Percentiles rank a stretch among this genome's conserved stretches.
These are phyloP conservation scores for Pisolithus orientalis DNA, from an alignment of 768 basidiomycete species.

Conservation along the genomic window DNA sequence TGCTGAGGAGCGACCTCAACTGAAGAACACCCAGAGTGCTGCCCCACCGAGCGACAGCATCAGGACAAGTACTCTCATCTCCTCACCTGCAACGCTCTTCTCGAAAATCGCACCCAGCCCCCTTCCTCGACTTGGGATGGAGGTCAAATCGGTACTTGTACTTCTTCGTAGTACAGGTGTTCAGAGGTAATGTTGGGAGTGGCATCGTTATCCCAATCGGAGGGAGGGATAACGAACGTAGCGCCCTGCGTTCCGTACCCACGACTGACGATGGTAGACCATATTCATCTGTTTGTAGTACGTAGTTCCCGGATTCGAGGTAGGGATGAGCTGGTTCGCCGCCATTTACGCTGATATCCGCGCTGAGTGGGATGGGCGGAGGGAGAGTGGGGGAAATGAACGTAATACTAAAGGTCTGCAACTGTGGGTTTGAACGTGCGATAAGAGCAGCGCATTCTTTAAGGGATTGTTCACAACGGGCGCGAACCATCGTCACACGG, in stretches of 20 bases:
- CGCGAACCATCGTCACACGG: constrained; percentile 58
- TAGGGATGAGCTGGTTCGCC: constrained; percentile 21
- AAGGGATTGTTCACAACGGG: constrained; percentile 58
- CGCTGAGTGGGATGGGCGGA: constrained; percentile 40
- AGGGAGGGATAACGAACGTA: constrained; percentile 22
- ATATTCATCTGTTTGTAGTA: constrained; percentile 54
- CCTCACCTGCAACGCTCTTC: constrained; percentile 59
- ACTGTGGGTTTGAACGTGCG: constrained; percentile 59
- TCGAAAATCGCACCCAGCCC: constrained; percentile 48
- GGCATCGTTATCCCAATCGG: constrained; percentile 23
- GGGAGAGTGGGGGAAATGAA: constrained; percentile 57
- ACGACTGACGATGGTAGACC: constrained; percentile 52
- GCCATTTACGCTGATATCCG: constrained; percentile 33
- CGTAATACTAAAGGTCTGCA: constrained; percentile 56
- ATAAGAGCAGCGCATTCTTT: constrained; percentile 54
- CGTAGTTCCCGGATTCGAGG: constrained; percentile 46
- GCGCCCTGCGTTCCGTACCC: constrained; percentile 42
- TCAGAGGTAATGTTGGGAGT: constrained; percentile 2
- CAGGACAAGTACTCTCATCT: constrained; percentile 35
- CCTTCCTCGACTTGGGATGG: constrained; percentile 31
- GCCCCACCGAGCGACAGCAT: constrained; percentile 23
- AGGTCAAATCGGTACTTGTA: constrained; percentile 21
- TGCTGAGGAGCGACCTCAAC: constrained; percentile 5
- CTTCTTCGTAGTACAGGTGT: constrained; percentile 18
- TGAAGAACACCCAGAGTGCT: constrained; percentile 28